Base-by-base conservation (phyloP, 2,329 filamentous ascomycete genomes). In the Neurospora crassa region DNA sequence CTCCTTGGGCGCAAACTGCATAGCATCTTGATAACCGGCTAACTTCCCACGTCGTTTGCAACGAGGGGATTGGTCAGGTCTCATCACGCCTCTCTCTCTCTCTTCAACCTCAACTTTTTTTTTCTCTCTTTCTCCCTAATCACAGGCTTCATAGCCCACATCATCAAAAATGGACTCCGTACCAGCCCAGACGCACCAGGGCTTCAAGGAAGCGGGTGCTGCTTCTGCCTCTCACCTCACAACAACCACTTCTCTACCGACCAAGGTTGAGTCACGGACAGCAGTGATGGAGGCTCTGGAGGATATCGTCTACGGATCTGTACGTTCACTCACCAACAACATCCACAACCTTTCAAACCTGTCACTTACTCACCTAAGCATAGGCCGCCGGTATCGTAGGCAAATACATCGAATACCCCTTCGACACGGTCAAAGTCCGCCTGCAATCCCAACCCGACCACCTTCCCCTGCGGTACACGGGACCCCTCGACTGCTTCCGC, bases 401-500 rank as follows among this genome's bases (percentile, higher is more conserved):
- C 74, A 99, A 98, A 84, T 93, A 95, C 80, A 95, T 99, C 79
- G 96, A 99, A 81, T 99, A 97, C 80, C 96, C 96, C 34, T 99
- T 99, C 82, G 96, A 99, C 82, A 99, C 96, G 0, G 91, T 99
- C 80, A 99, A 99, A 83, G 96, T 99, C 72, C 92, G 96, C 53
- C 88, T 99, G 12, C 96, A 99, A 80, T 96, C 95, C n/a, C 95
- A 98, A 80, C 92, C 94, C 42, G 91, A 95, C 80, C 89, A 91
- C 77, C 85, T 93, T 2, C 94, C 93, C 18, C 87, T 94, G 24
- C 90, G 88, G 72, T 98, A 97, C 81, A 89, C 84, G 6, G 96
- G 96, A 0, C 95, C 96, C 0, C 78, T 97, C 74, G 96, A 99
- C 82, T 98, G 96, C 83, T 97, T 99, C 82, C 88, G 89, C 77